Evolutionary conservation across 2,329 filamentous ascomycete genomes (phyloP), one percentile per base, ranked within the genome.

Genomic region (Trichocomaceae sp.): DNA sequence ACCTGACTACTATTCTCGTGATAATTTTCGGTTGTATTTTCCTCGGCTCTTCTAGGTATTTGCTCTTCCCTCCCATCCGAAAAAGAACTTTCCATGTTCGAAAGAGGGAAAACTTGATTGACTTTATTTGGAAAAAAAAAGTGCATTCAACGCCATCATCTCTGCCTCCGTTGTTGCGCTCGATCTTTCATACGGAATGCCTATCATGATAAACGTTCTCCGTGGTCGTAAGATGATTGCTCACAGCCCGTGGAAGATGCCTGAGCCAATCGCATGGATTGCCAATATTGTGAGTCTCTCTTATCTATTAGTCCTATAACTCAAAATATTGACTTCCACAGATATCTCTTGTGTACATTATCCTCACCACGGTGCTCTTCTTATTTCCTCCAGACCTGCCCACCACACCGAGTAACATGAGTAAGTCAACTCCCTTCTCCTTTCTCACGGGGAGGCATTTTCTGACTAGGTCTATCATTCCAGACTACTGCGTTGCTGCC

Each of bases 341-440:
- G 86, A 59, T 71, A 42, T 65, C 69, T 5, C 76, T 90, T 47
- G 73, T 74, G 0, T 90, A 86, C 70, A 81, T 85, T 1, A 71
- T 82, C 12, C 67, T 90, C n/a, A 90, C 86, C 0, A 89, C 85
- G 0, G 82, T 89, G 0, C 76, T 90, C 0, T 90, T 90, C 70
- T 77, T 89, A 19, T 88, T 90, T 69, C 87, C 87, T 2, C 86
- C 87, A 0, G 78, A 77, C 7, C 64, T 84, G 3, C 85, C 84
- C 0, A 83, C 85, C 1, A 83, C 82, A 0, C 76, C 78, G 0
- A 81, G 72, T 61, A 88, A 81, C 71, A 90, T 90, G 86, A 90
- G 80, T 79, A 72, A 63, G 75, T 71, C 13, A 15, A 31, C 7
- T n/a, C 31, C 15, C 6, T 17, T 6, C 13, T 33, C 35, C 19